Evolutionary conservation across 1,139 yeast species (phyloP).

Genomic region (Ashbya aceris): DNA sequence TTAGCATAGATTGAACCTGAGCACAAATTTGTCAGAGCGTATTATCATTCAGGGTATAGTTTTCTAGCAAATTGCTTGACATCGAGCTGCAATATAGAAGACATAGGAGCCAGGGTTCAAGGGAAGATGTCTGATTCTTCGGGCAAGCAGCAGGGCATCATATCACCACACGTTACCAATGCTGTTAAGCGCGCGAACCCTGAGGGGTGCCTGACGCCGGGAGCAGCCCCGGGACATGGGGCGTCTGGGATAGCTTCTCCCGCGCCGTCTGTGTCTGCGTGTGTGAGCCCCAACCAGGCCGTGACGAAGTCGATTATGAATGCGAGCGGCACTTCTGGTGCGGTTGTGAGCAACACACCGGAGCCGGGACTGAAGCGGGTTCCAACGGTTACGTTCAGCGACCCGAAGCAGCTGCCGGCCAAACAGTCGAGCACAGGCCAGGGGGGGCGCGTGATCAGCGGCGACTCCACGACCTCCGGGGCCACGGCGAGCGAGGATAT

Average conservation of each 20-base stretch:
- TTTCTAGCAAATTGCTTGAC: too few relatives aligned
- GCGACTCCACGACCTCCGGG: slow-evolving; percentile 4
- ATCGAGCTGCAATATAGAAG: too few relatives aligned
- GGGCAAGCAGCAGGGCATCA: slow-evolving; percentile 9
- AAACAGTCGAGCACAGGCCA: slow-evolving; percentile 9
- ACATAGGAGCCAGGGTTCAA: background rate
- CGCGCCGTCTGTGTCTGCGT: background rate
- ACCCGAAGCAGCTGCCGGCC: slow-evolving; percentile 18
- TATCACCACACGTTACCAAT: slow-evolving; percentile 15
- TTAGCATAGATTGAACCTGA: too few relatives aligned
- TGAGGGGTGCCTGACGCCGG: slow-evolving; percentile 13
- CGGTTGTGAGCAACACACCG: slow-evolving; percentile 29
- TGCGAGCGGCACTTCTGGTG: slow-evolving; percentile 29
- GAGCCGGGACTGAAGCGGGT: slow-evolving; percentile 29
- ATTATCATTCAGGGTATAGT: too few relatives aligned
- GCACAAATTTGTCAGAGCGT: too few relatives aligned
- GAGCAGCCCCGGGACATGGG: background rate
- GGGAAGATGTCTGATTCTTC: slow-evolving; percentile 1
- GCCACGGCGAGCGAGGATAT: slow-evolving; percentile 5
- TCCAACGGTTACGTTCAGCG: slow-evolving; percentile 31
- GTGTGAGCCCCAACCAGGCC: slow-evolving; percentile 11
- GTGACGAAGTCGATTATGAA: slow-evolving; percentile 30
- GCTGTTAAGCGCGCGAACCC: slow-evolving; percentile 15
- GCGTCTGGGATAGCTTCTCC: slow-evolving; percentile 10
- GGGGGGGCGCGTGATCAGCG: slow-evolving; percentile 4